Evolutionary conservation across 1,284 basidiomycete species (phyloP).

Genomic region (Pascua guehoae): DNA sequence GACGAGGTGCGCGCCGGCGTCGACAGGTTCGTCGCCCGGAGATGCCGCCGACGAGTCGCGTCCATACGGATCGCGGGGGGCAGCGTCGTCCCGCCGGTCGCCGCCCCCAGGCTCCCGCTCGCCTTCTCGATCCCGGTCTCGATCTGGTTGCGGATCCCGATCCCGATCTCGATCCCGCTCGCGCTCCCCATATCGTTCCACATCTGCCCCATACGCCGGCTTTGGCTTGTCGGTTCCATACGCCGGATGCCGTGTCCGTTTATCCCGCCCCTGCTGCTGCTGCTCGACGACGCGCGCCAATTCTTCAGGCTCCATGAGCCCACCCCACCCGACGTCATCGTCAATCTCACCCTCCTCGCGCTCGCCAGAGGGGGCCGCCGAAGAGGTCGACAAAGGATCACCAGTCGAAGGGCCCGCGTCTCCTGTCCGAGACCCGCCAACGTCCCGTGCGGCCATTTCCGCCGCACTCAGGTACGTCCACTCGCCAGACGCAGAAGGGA

Average conservation of each 20-base stretch:
- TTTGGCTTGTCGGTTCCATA: background rate
- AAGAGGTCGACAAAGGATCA: too few relatives aligned
- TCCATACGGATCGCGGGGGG: constrained; percentile 7
- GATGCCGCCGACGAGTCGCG: background rate
- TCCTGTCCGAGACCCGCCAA: background rate
- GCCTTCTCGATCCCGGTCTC: background rate
- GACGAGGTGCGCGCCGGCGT: constrained; percentile 24
- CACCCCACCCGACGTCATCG: constrained; percentile 47
- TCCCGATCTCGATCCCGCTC: background rate
- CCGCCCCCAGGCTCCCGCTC: background rate
- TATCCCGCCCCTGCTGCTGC: too few relatives aligned
- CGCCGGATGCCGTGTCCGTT: background rate
- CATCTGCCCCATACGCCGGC: background rate
- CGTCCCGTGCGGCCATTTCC: constrained; percentile 11
- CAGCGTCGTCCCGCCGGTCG: background rate
- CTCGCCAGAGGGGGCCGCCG: too few relatives aligned
- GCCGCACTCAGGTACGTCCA: constrained; percentile 27
- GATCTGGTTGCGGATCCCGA: background rate
- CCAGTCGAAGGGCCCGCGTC: background rate
- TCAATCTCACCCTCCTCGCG: constrained; percentile 43
- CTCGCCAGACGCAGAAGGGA: constrained; percentile 14
- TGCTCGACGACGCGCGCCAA: constrained; percentile 23
- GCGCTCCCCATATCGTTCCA: background rate
- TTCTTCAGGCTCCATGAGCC: constrained; percentile 41
- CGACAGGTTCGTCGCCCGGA: background rate